phyloP scores from a whole-genome alignment of 768 basidiomycete species.

The Lanmaoa pseudosensibilis region DNA sequence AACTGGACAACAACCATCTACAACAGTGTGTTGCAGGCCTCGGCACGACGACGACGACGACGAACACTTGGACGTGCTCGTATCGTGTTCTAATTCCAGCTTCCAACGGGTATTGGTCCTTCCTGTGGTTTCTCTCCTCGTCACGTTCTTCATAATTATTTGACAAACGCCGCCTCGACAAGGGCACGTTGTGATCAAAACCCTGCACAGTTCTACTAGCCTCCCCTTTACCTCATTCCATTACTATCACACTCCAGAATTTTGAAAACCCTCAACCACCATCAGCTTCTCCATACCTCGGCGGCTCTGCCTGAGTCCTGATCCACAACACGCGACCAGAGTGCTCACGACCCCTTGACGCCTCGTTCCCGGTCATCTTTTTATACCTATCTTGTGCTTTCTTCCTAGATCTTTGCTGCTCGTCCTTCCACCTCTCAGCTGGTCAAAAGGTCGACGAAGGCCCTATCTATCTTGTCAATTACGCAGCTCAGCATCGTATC shows the following conservation, averaged over 20 bases:
- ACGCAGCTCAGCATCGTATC: conserved; percentile 41
- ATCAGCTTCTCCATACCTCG: conserved; percentile 30
- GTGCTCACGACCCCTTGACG: conserved; percentile 60
- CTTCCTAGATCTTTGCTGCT: conserved; percentile 40
- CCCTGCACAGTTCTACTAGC: conserved; percentile 48
- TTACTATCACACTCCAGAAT: conserved; percentile 34
- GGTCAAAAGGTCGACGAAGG: conserved; percentile 39
- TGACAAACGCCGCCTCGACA: conserved; percentile 52
- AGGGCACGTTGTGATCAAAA: conserved; percentile 84
- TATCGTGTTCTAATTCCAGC: conserved; percentile 23
- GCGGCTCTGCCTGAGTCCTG: conserved; percentile 29
- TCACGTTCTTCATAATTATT: conserved; percentile 36
- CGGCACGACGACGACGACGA: conserved; percentile 18
- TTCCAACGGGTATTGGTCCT: conserved; percentile 19
- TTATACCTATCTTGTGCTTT: conserved; percentile 55
- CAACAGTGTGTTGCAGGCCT: conserved; percentile 5
- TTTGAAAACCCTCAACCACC: conserved; percentile 39
- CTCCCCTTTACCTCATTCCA: conserved; percentile 62
- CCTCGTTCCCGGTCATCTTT: conserved; percentile 43
- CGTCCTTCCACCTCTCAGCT: conserved; percentile 36
- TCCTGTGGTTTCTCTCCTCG: conserved; percentile 17
- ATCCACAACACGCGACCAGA: conserved; percentile 41
- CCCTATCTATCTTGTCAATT: conserved; percentile 40
- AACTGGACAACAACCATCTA: conserved; percentile 22
- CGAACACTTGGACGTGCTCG: conserved; percentile 20